Evolutionary conservation across 345 rosid species (phyloP).

Genomic region (Gossypium longicalyx): DNA sequence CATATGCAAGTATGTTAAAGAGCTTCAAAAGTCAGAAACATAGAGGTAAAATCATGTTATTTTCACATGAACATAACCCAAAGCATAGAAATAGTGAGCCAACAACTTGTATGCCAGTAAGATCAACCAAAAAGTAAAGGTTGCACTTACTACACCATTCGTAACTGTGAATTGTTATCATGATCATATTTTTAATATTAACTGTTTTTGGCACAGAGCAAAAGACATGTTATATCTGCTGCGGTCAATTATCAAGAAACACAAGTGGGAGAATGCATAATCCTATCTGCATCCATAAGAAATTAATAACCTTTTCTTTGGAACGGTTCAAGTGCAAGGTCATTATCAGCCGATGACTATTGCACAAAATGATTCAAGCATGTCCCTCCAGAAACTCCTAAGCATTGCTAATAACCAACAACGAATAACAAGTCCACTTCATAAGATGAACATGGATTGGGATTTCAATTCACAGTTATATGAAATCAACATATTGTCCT

Average conservation of each 20-base stretch:
- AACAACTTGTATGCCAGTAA: not conserved
- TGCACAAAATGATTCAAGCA: not conserved
- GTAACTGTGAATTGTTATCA: not conserved
- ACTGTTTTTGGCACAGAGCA: not conserved
- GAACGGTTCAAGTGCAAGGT: not conserved
- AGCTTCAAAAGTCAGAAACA: not conserved
- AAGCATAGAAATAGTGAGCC: not conserved
- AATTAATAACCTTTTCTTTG: not conserved
- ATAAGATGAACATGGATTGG: not conserved
- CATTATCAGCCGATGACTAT: not conserved
- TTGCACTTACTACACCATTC: not conserved
- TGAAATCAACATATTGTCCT: not conserved
- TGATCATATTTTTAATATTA: not conserved
- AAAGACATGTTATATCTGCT: not conserved
- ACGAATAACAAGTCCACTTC: not conserved
- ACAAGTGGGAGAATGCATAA: not conserved
- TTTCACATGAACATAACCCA: not conserved
- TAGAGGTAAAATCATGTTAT: not conserved
- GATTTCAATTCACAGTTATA: not conserved
- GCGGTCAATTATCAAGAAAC: not conserved
- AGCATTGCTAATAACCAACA: not conserved
- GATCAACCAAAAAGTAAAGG: not conserved
- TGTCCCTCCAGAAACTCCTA: not conserved
- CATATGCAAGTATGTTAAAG: not conserved
- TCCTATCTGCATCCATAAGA: not conserved